Base-by-base conservation (phyloP, 169 alveolate species). In the Plasmodium coatneyi region DNA sequence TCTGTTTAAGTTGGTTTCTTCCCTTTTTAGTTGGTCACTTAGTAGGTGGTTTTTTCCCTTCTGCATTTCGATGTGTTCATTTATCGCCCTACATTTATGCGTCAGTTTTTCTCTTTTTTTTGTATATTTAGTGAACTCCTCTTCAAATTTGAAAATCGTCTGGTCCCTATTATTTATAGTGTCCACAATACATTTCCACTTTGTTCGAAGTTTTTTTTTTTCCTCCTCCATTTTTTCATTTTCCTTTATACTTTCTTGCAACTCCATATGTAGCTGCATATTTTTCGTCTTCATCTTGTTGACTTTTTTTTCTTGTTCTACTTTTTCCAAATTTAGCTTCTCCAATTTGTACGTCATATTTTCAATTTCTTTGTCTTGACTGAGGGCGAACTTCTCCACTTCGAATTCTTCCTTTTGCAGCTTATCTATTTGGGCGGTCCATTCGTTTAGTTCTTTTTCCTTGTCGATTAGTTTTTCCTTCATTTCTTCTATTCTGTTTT, bases 371-470 rank as follows among this genome's bases (percentile, higher is more conserved):
- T 87, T 87, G 25, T 87, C 93, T 79, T 79, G 80, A 25, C 43
- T 39, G 5, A 87, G 30, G 49, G 25, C 41, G 22, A 54, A 78
- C 30, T 87, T 87, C 30, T 87, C 93, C 43, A 87, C 71, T 49
- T 87, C 93, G 71, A 54, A 87, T 87, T 87, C 93, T 60, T 87
- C 93, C 71, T 87, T 70, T 66, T 87, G 93, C 10, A 79, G 30
- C 28, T 56, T 79, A 5, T 79, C 71, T 10, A 87, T 78, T 79
- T 60, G 80, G 1, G 25, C 4, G 7, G 71, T 60, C 82, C 86
- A 87, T 78, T 79, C 90, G 6, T 87, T 60, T 60, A 87, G 81
- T 56, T 87, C 93, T 14, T 52, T 56, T 56, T 87, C 93, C 81
- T 87, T 87, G 30, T 60, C n/a, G 1, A 76, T 43, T 79, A 87